These are phyloP conservation scores for Graphilbum sp. DNA, from an alignment of 2,329 filamentous ascomycete species.

Conservation along the genomic window DNA sequence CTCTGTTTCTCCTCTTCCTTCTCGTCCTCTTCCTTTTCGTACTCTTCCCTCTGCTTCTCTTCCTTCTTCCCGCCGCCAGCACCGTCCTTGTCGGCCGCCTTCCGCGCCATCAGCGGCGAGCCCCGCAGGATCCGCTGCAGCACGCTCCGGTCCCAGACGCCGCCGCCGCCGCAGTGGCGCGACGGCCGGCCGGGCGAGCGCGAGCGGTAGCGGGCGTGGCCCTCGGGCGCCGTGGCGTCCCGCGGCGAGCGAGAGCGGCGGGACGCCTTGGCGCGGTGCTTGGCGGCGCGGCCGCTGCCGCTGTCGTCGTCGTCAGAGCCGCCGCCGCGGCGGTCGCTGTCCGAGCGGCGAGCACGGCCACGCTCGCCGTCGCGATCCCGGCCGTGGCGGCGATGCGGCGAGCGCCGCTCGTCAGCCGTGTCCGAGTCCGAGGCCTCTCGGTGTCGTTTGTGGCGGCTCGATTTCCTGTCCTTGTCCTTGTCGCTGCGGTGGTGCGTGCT, in stretches of 20 bases:
- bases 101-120: background rate
- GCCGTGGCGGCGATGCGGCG: background rate
- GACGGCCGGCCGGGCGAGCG: background rate
- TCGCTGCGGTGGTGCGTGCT: background rate
- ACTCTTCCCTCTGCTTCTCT: background rate
- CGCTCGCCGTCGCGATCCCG: background rate
- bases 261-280: background rate
- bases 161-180: too few species aligned
- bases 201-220: background rate
- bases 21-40: background rate
- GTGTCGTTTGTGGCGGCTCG: too few species aligned
- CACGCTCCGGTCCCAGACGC: background rate
- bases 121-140: background rate
- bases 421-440: background rate
- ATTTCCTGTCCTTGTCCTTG: background rate
- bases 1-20: background rate
- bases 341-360: background rate
- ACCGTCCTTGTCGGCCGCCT: background rate
- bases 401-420: background rate
- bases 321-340: background rate
- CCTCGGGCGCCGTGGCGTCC: background rate
- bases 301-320: background rate
- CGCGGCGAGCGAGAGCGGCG: background rate
- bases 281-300: background rate
- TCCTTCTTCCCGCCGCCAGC: background rate